A percentile compares a stretch with the other conserved stretches of the same genome.
phyloP scores from a whole-genome alignment of 1,139 yeast genomes.

The Debaryomycetaceae sp. region DNA sequence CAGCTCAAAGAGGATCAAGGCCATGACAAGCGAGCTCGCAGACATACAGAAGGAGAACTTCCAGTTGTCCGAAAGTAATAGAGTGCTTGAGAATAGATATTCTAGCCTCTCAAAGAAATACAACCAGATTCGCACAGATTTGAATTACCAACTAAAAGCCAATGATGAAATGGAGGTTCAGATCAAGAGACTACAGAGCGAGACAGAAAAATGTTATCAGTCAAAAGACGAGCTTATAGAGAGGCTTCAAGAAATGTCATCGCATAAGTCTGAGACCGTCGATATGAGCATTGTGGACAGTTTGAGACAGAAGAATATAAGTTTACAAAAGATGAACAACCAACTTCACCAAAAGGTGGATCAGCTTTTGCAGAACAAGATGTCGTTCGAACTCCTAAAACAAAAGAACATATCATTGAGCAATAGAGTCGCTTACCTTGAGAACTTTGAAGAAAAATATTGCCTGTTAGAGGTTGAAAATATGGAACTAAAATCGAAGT shows the following conservation, averaged over 20 bases:
- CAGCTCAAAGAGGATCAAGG: conserved; percentile 34
- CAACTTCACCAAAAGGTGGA: conserved; percentile 27
- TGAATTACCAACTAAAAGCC: conserved; percentile 24
- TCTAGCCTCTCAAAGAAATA: conserved; percentile 20
- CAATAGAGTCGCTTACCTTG: conserved; percentile 38
- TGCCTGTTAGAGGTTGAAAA: conserved; percentile 53
- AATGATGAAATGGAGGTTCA: conserved; percentile 30
- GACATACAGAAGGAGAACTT: conserved; percentile 13
- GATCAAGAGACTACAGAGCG: conserved; percentile 17
- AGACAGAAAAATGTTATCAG: conserved; percentile 17
- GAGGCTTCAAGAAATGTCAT: conserved; percentile 24
- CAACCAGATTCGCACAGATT: conserved; percentile 30
- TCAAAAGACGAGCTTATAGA: conserved; percentile 50
- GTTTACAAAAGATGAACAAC: conserved; percentile 30
- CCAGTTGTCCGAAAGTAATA: conserved; percentile 11
- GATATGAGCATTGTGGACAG: conserved; percentile 19
- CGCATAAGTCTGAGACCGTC: conserved; percentile 4
- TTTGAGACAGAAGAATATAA: conserved; percentile 25
- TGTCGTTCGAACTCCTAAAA: conserved; percentile 36
- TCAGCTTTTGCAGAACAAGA: conserved; percentile 35
- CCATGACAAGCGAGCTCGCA: conserved; percentile 27
- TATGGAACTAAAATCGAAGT: conserved; percentile 42
- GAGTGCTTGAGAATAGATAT: conserved; percentile 22
- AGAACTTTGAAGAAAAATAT: conserved; percentile 43
- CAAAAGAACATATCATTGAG: conserved; percentile 33